These are phyloP conservation scores for Lichtheimia ornata DNA, from an alignment of 371 early-diverging fungal genomes.

Conservation along the genomic window DNA sequence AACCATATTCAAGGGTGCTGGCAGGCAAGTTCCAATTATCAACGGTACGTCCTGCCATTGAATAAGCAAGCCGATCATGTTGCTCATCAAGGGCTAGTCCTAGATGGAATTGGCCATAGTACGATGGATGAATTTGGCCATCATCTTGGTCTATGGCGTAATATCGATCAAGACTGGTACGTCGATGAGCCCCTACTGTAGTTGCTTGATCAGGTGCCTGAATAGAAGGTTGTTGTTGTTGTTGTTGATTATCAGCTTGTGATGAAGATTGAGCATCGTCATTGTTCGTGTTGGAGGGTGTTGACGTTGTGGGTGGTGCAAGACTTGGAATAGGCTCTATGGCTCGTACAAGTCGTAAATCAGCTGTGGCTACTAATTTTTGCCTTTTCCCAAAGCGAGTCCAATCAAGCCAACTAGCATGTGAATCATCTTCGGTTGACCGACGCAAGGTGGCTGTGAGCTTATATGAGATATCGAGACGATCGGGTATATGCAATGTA, in stretches of 20 bases:
- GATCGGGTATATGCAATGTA: conserved; percentile 27
- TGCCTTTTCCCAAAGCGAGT: conserved; percentile 6
- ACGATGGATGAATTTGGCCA: conserved; percentile 8
- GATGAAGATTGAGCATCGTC: conserved; percentile 2
- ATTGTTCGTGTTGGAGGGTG: conserved; percentile 1
- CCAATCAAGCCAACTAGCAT: conserved; percentile 10
- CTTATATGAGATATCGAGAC: conserved; percentile 39
- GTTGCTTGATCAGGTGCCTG: background rate
- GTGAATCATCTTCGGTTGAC: conserved; percentile 6
- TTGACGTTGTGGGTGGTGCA: conserved; percentile 10
- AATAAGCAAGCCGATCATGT: conserved; percentile 33
- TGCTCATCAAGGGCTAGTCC: conserved; percentile 35
- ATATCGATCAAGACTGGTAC: conserved; percentile 17
- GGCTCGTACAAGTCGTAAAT: conserved; percentile 9
- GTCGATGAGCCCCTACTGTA: background rate
- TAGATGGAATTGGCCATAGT: conserved; percentile 9
- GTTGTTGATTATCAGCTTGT: conserved; percentile 1
- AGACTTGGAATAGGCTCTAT: conserved; percentile 21
- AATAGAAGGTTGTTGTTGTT: background rate
- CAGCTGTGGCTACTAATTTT: conserved; percentile 12
- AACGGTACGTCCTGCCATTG: conserved; percentile 27
- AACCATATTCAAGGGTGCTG: conserved; percentile 16
- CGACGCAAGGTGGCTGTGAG: conserved; percentile 22
- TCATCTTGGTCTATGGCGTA: conserved; percentile 11
- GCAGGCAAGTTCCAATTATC: conserved; percentile 22